Percentiles rank a stretch among this genome's conserved stretches.
Evolutionary conservation across 106 monocot genomes (phyloP).

Genomic region (Apostasia ramifera): DNA sequence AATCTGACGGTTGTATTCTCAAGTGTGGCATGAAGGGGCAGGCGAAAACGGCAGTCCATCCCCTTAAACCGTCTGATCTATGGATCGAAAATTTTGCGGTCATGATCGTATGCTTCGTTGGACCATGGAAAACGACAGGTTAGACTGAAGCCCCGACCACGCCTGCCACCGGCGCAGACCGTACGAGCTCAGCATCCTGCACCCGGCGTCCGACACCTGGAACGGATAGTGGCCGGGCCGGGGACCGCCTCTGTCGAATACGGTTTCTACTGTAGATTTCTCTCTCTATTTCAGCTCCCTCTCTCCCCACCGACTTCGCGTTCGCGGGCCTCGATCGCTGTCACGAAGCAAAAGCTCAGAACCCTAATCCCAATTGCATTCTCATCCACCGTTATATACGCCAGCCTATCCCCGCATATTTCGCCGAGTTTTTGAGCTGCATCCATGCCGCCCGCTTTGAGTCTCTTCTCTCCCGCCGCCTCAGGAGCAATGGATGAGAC

Average conservation of each 20-base stretch:
- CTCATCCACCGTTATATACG: no score
- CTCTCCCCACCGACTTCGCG: not conserved
- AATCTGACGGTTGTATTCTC: not conserved
- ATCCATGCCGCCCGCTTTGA: slow-evolving; percentile 10
- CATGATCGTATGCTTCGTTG: no score
- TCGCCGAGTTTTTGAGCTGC: not conserved
- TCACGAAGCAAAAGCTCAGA: not conserved
- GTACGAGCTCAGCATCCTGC: not conserved
- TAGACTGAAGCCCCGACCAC: slow-evolving; percentile 1
- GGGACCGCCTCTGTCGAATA: not conserved
- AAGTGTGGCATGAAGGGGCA: no score
- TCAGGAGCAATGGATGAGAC: not conserved
- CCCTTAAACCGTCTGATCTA: not conserved
- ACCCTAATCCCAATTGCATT: not conserved
- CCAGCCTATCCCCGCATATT: no score
- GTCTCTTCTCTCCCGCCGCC: slow-evolving; percentile 18
- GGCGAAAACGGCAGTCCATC: not conserved
- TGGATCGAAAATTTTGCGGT: not conserved
- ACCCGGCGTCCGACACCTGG: slow-evolving; percentile 1
- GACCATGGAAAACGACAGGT: not conserved
- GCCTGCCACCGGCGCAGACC: slow-evolving; percentile 2
- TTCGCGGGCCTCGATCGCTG: not conserved
- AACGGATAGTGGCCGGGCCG: not conserved
- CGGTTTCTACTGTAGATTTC: slow-evolving; percentile 1
- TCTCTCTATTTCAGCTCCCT: not conserved